phyloP scores from a whole-genome alignment of 352 stramenopile species.

The Phytophthora sp. region DNA sequence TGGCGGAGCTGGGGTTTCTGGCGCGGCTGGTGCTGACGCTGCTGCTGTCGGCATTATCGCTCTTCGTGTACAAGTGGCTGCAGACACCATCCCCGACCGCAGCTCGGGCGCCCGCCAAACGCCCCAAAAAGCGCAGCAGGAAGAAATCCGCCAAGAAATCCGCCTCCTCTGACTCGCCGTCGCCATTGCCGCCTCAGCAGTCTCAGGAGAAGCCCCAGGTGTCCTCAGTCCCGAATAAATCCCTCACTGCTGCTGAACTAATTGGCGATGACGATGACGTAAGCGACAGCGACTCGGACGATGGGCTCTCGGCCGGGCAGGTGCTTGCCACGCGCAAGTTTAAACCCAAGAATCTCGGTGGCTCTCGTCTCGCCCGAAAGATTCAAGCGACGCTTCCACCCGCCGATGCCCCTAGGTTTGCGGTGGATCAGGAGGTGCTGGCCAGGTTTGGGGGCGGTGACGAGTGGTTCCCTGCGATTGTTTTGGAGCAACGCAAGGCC shows the following conservation, averaged over 20 bases:
- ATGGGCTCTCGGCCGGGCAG: slow-evolving; percentile 64
- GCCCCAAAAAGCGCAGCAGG: slow-evolving; percentile 50
- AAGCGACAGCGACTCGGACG: slow-evolving; percentile 62
- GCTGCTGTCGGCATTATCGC: slow-evolving; percentile 45
- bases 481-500: slow-evolving; percentile 75
- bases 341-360: slow-evolving; percentile 61
- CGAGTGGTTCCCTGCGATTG: slow-evolving; percentile 69
- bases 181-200: slow-evolving; percentile 7
- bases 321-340: slow-evolving; percentile 70
- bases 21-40: slow-evolving; percentile 50
- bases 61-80: slow-evolving; percentile 50
- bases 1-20: slow-evolving; percentile 46
- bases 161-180: slow-evolving; percentile 11
- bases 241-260: slow-evolving; percentile 4
- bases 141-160: slow-evolving; percentile 54
- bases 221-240: slow-evolving; percentile 1
- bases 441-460: slow-evolving; percentile 61
- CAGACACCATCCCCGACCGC: slow-evolving; percentile 2
- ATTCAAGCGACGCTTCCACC: slow-evolving; percentile 32
- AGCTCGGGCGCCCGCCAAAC: slow-evolving; percentile 6
- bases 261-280: slow-evolving; percentile 25
- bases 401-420: slow-evolving; percentile 35
- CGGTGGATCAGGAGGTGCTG: slow-evolving; percentile 56
- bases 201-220: slow-evolving; percentile 2
- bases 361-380: slow-evolving; percentile 18